These are phyloP conservation scores for Septoria linicola DNA, from an alignment of 2,329 filamentous ascomycete species.

Conservation along the genomic window DNA sequence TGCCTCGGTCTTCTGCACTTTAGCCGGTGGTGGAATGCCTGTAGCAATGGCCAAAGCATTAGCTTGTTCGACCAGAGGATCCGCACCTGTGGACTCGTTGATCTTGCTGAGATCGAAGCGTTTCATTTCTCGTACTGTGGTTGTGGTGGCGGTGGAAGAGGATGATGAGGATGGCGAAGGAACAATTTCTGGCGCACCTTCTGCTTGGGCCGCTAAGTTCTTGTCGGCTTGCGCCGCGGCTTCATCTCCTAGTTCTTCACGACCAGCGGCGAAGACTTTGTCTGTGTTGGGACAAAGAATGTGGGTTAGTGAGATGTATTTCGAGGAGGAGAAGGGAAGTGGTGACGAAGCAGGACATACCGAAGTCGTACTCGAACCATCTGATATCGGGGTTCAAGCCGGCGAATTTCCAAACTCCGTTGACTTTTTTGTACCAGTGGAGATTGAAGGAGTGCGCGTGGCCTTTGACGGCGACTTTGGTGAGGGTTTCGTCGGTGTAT, in stretches of 20 bases:
- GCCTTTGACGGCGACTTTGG: slow-evolving; percentile 54
- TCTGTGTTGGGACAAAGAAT: slow-evolving; percentile 25
- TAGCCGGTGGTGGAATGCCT: slow-evolving; percentile 25
- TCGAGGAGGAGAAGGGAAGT: background rate
- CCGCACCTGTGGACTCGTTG: slow-evolving; percentile 6
- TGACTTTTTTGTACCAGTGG: slow-evolving; percentile 58
- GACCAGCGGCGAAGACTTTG: slow-evolving; percentile 52
- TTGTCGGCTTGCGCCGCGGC: slow-evolving; percentile 1
- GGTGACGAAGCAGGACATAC: background rate
- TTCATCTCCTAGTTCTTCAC: slow-evolving; percentile 46
- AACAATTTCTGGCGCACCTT: slow-evolving; percentile 14
- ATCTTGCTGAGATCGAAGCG: slow-evolving; percentile 17
- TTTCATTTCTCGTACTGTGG: background rate
- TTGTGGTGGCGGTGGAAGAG: background rate
- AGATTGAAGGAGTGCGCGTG: slow-evolving; percentile 56
- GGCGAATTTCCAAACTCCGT: slow-evolving; percentile 60
- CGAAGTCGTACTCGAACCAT: slow-evolving; percentile 58
- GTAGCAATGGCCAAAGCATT: slow-evolving; percentile 23
- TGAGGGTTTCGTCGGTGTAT: slow-evolving; percentile 51
- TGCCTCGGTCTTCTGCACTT: background rate
- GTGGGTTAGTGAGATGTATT: background rate
- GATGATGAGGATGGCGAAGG: background rate
- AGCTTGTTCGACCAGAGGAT: slow-evolving; percentile 25
- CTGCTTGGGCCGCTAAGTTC: slow-evolving; percentile 15
- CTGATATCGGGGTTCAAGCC: slow-evolving; percentile 55